Evolutionary conservation across 768 basidiomycete species (phyloP), one percentile per base, ranked within the genome.

Genomic region (Lactarius hatsudake): DNA sequence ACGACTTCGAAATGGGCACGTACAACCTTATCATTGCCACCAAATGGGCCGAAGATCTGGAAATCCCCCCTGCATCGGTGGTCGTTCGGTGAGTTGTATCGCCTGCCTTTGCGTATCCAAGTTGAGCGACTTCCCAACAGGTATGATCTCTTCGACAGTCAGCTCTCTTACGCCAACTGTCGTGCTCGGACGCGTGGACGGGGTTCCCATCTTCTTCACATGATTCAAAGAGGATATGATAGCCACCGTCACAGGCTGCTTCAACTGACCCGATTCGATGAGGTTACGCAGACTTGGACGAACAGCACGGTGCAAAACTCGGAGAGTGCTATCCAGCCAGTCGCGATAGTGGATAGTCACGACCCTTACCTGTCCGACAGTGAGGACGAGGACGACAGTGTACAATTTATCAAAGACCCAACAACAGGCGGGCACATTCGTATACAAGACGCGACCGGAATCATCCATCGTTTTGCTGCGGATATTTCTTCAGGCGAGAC

Each of bases 21-120:
- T 81, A 79, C 69, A 93, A 93, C 73, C 77, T 92, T 12, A 76
- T 92, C 38, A 78, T 93, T 38, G 78, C 83, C 34, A 87, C 86
- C 1, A 85, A 85, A 71, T 80, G 81, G 1, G 75, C 80, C 6
- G 86, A 88, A 73, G 88, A 89, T 72, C 70, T 89, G 13, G 86
- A 86, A 57, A 62, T 89, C 32, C 84, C 87, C 7, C 80, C 80
- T 36, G 83, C 81, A 8, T 81, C 83, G 8, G 76, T 87, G 34
- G 82, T 93, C 12, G 81, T 93, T 71, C 81, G 87, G 90, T 90
- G 67, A 56, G 82, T 70, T 17, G 59, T 17, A 17, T 36, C 59
- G 54, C n/a, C 43, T 30, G 23, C 18, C 30, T 1, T 61, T 45
- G 28, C 15, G 55, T 36, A 30, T 59, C 28, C 7, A 30, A 62